A percentile compares a stretch with the other conserved stretches of the same genome.
Conservation (phyloP, 495 filamentous ascomycete species). For the Neurospora sp. region DNA sequence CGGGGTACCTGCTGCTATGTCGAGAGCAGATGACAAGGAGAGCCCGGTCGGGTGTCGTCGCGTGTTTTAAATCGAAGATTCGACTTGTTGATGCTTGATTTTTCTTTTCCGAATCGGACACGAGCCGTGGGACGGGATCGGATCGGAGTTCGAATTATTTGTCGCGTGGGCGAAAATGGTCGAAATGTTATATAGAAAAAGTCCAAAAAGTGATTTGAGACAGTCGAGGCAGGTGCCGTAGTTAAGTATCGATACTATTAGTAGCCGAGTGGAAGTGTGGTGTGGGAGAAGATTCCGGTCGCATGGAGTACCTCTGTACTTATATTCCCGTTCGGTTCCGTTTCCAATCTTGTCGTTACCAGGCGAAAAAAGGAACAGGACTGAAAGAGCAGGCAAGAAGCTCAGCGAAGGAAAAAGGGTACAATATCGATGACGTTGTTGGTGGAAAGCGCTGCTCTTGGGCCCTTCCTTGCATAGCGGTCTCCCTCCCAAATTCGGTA, state of each 20-base stretch:
- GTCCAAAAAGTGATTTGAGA: background rate
- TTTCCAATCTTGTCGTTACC: background rate
- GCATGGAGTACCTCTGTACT: background rate
- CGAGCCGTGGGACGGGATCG: background rate
- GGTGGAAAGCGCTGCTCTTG: background rate
- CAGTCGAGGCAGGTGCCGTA: background rate
- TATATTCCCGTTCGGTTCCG: background rate
- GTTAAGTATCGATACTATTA: no score
- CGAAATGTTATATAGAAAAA: background rate
- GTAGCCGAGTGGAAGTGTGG: background rate
- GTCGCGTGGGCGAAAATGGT: background rate
- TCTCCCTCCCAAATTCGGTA: background rate
- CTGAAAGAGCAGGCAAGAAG: background rate
- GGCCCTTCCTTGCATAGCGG: background rate
- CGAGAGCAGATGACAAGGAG: background rate
- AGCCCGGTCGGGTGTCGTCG: background rate
- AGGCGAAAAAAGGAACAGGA: background rate
- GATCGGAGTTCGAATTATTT: background rate
- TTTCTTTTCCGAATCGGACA: background rate
- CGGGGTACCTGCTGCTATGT: background rate
- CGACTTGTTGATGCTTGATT: background rate
- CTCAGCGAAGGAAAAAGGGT: background rate
- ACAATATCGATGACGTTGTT: background rate
- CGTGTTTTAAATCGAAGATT: background rate
- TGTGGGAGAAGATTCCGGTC: background rate